Conservation (phyloP, 805 yeast species). For the Barnettozyma sp. region DNA sequence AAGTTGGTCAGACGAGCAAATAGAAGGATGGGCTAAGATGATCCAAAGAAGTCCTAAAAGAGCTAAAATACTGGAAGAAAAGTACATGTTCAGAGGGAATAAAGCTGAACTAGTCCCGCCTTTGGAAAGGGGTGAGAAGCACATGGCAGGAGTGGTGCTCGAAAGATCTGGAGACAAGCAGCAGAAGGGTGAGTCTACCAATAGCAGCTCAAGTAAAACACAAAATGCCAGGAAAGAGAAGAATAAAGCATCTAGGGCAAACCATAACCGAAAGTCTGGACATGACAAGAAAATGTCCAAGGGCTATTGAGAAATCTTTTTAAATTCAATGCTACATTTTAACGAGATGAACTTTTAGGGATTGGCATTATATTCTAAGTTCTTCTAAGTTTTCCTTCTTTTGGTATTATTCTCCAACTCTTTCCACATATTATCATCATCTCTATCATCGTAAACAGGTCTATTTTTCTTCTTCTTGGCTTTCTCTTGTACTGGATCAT, state of each 20-base stretch:
- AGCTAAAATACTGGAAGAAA: constrained; percentile 55
- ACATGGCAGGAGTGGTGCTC: constrained; percentile 2
- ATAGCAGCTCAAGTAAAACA: constrained; percentile 28
- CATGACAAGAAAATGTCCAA: constrained; percentile 47
- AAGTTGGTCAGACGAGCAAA: constrained; percentile 81
- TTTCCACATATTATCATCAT: constrained; percentile 35
- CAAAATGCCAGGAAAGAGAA: constrained; percentile 42
- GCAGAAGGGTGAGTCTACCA: not conserved
- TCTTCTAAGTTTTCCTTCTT: constrained; percentile 14
- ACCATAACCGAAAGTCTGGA: constrained; percentile 59
- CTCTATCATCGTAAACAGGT: constrained; percentile 18
- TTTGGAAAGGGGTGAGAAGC: constrained; percentile 2
- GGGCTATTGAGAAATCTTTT: constrained; percentile 1
- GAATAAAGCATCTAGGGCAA: constrained; percentile 50
- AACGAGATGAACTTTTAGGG: no score
- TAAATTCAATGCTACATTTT: no score
- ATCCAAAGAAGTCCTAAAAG: constrained; percentile 57
- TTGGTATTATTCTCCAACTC: constrained; percentile 21
- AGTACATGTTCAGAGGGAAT: constrained; percentile 44
- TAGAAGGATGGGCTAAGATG: constrained; percentile 91
- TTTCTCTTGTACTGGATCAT: constrained; percentile 23
- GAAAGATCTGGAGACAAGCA: constrained; percentile 3
- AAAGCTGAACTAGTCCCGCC: constrained; percentile 24
- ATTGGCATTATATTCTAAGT: no score
- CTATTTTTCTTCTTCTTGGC: constrained; percentile 26